Evolutionary conservation across 768 basidiomycete species (phyloP).

Genomic region (Rubroboletus satanas): DNA sequence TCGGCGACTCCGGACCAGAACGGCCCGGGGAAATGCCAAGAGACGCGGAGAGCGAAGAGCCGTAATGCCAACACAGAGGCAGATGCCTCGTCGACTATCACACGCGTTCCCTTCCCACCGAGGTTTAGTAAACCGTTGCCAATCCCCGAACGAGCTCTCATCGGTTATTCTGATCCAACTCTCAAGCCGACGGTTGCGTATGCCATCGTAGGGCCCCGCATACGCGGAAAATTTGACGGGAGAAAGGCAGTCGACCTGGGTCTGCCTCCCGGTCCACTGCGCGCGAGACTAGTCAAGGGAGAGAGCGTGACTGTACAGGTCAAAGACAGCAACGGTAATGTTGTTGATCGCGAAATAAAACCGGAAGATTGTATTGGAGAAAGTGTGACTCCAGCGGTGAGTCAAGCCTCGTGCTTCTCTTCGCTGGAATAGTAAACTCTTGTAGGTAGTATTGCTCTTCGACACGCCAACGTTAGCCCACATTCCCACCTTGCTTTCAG

Average conservation of each 20-base stretch:
- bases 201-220: constrained; percentile 48
- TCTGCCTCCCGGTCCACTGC: constrained; percentile 53
- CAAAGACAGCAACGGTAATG: constrained; percentile 41
- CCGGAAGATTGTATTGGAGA: constrained; percentile 62
- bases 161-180: constrained; percentile 14
- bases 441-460: constrained; percentile 60
- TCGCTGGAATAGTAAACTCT: not conserved
- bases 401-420: constrained; percentile 5
- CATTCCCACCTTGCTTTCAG: constrained; percentile 47
- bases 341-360: constrained; percentile 45
- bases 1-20: constrained; percentile 10
- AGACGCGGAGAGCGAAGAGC: constrained; percentile 12
- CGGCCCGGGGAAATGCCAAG: constrained; percentile 1
- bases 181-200: constrained; percentile 45
- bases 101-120: constrained; percentile 15
- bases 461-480: constrained; percentile 65
- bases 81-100: not conserved
- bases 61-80: not conserved
- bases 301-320: constrained; percentile 55
- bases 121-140: constrained; percentile 21
- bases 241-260: constrained; percentile 60
- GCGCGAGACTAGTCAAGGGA: constrained; percentile 63
- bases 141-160: constrained; percentile 15
- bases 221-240: constrained; percentile 70
- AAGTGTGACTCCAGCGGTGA: constrained; percentile 46